A percentile compares a stretch with the other conserved stretches of the same genome.
Evolutionary conservation across 2,329 filamentous ascomycete genomes (phyloP).

Genomic region (Colletotrichum brevisporum): DNA sequence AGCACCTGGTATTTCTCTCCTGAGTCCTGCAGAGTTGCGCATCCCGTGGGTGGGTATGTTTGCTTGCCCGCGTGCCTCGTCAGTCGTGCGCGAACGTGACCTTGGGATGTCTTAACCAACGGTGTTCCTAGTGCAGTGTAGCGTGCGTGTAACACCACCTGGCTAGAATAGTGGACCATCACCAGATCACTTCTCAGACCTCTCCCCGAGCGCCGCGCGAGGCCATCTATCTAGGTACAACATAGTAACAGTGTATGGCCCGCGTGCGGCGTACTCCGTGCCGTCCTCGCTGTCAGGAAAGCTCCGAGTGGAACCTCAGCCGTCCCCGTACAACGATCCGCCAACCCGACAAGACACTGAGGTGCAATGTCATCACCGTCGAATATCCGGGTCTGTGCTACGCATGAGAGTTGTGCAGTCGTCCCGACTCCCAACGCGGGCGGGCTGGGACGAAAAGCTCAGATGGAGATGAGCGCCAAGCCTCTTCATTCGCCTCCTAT

Average conservation of each 20-base stretch:
- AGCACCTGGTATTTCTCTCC: no score
- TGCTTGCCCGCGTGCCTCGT: conserved; percentile 15
- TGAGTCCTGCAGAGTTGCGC: neutral
- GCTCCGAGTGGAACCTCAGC: neutral
- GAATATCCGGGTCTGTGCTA: conserved; percentile 1
- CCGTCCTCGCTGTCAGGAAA: neutral
- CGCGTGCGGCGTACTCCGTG: no score
- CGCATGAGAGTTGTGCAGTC: conserved; percentile 12
- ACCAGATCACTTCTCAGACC: conserved; percentile 33
- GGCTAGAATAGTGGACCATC: conserved; percentile 32
- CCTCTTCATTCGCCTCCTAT: neutral
- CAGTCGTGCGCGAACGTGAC: conserved; percentile 26
- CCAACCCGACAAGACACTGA: conserved; percentile 21
- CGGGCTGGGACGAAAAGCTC: conserved; percentile 7
- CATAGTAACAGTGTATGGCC: no score
- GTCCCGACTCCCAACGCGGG: conserved; percentile 2
- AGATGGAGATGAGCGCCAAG: conserved; percentile 7
- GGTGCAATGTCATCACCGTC: conserved; percentile 24
- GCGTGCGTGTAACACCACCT: conserved; percentile 14
- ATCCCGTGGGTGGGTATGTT: neutral
- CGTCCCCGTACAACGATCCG: conserved; percentile 7
- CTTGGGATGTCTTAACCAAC: conserved; percentile 2
- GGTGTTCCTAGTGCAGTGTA: no score
- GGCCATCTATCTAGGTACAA: neutral
- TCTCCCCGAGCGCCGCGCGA: conserved; percentile 6